Conservation (phyloP, 1,284 basidiomycete species). For the Coniferiporia sulphurascens region DNA sequence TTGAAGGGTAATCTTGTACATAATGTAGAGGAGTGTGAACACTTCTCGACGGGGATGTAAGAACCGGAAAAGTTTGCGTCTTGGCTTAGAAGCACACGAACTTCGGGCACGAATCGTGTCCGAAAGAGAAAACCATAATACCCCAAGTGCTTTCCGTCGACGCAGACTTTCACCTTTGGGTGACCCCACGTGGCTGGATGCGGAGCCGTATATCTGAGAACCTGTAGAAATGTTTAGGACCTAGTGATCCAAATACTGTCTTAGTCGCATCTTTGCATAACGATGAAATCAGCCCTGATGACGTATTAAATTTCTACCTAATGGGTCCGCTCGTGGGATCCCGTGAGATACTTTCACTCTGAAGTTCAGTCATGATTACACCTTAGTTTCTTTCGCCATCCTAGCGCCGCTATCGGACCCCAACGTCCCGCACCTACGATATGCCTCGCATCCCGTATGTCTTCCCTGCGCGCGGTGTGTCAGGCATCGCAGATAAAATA, state of each 20-base stretch:
- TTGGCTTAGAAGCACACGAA: not conserved
- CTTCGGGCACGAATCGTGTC: not conserved
- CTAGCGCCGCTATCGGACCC: not conserved
- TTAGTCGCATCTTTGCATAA: not conserved
- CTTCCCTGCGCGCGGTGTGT: slow-evolving; percentile 16
- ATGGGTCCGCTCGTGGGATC: not conserved
- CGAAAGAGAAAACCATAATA: not conserved
- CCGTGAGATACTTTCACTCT: not conserved
- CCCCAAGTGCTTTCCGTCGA: no score
- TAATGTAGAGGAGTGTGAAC: no score
- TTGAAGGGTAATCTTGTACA: no score
- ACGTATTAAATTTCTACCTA: not conserved
- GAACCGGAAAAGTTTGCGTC: not conserved
- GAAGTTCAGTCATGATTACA: not conserved
- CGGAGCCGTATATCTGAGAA: not conserved
- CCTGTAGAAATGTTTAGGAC: not conserved
- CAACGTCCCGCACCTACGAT: not conserved
- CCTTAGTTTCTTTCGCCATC: not conserved
- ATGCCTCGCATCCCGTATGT: slow-evolving; percentile 20
- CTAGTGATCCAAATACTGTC: not conserved
- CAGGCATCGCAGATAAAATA: slow-evolving; percentile 18
- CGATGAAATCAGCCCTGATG: not conserved
- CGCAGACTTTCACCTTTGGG: no score
- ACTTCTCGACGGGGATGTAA: not conserved
- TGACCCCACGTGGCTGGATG: not conserved